Evolutionary conservation across 169 alveolate genomes (phyloP).

Genomic region (Babesia bovis): DNA sequence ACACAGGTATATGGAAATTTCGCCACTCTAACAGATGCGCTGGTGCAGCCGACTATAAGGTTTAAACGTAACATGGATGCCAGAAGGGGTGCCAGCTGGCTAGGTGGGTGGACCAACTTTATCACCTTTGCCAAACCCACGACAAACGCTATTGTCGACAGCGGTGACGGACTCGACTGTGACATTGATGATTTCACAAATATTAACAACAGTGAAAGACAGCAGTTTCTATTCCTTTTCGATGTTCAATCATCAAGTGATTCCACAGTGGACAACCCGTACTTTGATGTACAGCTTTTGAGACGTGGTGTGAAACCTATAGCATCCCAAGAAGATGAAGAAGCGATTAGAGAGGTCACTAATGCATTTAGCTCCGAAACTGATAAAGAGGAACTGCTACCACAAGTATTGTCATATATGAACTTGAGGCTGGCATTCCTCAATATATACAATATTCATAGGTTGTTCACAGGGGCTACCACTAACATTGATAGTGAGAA

Average conservation of each 20-base stretch:
- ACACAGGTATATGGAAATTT: constrained; percentile 31
- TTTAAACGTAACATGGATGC: constrained; percentile 46
- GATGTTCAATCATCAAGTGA: constrained; percentile 52
- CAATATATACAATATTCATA: constrained; percentile 52
- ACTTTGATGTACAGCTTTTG: constrained; percentile 50
- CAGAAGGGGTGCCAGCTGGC: constrained; percentile 47
- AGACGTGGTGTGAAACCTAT: constrained; percentile 57
- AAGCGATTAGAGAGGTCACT: constrained; percentile 61
- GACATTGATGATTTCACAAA: constrained; percentile 20
- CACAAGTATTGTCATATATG: constrained; percentile 62
- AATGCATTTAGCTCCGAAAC: constrained; percentile 49
- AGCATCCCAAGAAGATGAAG: constrained; percentile 53
- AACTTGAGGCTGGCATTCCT: constrained; percentile 64
- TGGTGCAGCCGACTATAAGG: constrained; percentile 52
- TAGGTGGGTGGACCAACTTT: constrained; percentile 60
- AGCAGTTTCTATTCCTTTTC: constrained; percentile 54
- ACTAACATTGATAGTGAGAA: background rate
- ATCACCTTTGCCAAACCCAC: constrained; percentile 44
- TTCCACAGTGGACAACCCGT: constrained; percentile 27
- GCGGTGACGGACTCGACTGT: constrained; percentile 11
- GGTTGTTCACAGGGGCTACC: constrained; percentile 47
- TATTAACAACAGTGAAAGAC: constrained; percentile 19
- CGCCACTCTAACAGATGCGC: constrained; percentile 14
- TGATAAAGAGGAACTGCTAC: constrained; percentile 63
- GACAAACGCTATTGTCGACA: background rate